phyloP scores from a whole-genome alignment of 1,139 yeast genomes.

The Debaryomyces fabryi region DNA sequence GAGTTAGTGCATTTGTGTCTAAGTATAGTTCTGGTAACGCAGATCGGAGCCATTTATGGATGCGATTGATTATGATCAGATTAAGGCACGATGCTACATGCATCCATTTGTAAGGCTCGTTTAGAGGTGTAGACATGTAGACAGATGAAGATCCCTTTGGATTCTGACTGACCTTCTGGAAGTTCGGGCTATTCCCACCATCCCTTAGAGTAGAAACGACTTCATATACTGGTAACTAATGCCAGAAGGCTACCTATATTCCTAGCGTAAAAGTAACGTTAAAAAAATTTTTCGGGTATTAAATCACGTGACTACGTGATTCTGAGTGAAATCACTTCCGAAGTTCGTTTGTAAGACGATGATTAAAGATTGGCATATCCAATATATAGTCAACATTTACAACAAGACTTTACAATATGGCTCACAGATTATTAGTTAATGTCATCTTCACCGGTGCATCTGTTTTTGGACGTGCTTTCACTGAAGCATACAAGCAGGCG shows the following conservation, averaged over 20 bases:
- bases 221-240: no score
- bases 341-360: neutral
- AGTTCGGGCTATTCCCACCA: neutral
- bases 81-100: constrained; percentile 55
- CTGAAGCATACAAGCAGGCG: constrained; percentile 97
- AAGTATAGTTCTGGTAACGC: constrained; percentile 28
- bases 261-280: neutral
- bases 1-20: constrained; percentile 44
- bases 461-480: constrained; percentile 93
- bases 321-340: neutral
- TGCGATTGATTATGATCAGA: constrained; percentile 32
- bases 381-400: neutral
- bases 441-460: constrained; percentile 93
- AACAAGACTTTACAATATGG: constrained; percentile 45
- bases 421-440: constrained; percentile 87
- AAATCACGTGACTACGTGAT: neutral
- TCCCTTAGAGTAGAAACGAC: neutral
- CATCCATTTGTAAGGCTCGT: constrained; percentile 11
- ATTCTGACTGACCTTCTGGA: neutral
- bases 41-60: constrained; percentile 18
- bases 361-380: neutral
- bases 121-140: neutral
- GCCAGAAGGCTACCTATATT: no score
- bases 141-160: neutral
- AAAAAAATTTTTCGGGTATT: constrained; percentile 2